Evolutionary conservation across 2,329 filamentous ascomycete genomes (phyloP).

Genomic region (Aspergillus costaricaensis): DNA sequence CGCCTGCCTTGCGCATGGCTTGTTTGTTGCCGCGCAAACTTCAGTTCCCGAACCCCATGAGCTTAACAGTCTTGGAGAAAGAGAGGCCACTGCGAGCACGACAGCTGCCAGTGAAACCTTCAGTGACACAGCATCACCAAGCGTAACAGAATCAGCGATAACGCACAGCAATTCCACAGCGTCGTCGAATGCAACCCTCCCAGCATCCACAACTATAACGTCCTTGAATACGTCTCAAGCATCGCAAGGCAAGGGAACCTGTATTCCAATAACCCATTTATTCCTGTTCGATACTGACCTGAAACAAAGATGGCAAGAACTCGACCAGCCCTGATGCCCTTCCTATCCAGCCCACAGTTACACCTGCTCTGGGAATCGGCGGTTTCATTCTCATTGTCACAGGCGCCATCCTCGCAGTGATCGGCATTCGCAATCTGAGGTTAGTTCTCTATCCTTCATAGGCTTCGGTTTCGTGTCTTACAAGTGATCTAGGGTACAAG

Average conservation of each 20-base stretch:
- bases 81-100: slow-evolving; percentile 13
- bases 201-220: slow-evolving; percentile 26
- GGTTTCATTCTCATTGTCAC: slow-evolving; percentile 74
- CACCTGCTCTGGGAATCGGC: slow-evolving; percentile 76
- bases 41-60: slow-evolving; percentile 11
- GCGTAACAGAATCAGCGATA: slow-evolving; percentile 15
- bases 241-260: slow-evolving; percentile 16
- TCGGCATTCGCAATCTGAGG: slow-evolving; percentile 81
- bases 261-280: neutral
- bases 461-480: slow-evolving; percentile 15
- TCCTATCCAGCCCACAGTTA: slow-evolving; percentile 73
- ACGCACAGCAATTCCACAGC: slow-evolving; percentile 15
- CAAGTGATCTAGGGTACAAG: slow-evolving; percentile 59
- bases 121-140: slow-evolving; percentile 7
- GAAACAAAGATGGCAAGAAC: slow-evolving; percentile 21
- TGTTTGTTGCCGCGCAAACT: slow-evolving; percentile 18
- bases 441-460: slow-evolving; percentile 23
- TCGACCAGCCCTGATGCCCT: slow-evolving; percentile 47
- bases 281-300: neutral
- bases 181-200: slow-evolving; percentile 17
- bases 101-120: slow-evolving; percentile 14
- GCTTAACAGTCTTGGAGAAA: slow-evolving; percentile 7
- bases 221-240: slow-evolving; percentile 26
- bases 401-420: slow-evolving; percentile 69
- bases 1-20: slow-evolving; percentile 15